A percentile compares a stretch with the other conserved stretches of the same genome.
Evolutionary conservation across 2,329 filamentous ascomycete genomes (phyloP).

Genomic region (Grosmannia huntii): DNA sequence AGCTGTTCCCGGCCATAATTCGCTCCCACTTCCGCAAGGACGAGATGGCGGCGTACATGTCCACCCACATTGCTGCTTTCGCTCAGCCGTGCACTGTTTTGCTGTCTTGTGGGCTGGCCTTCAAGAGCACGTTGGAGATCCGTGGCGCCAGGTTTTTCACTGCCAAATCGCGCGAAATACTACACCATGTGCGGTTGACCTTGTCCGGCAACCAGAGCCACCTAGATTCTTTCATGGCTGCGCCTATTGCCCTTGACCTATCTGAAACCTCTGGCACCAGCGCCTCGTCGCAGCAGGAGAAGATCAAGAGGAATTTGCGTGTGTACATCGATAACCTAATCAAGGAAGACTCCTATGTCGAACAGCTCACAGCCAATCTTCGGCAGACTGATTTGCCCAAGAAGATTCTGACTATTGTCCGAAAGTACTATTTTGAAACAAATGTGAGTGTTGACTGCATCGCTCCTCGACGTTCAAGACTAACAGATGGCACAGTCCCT

Average conservation of each 20-base stretch:
- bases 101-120: constrained; percentile 33
- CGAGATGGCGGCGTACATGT: constrained; percentile 33
- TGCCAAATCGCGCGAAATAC: constrained; percentile 30
- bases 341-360: constrained; percentile 32
- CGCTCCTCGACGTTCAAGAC: background rate
- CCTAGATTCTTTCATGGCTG: constrained; percentile 28
- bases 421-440: constrained; percentile 31
- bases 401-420: constrained; percentile 33
- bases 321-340: constrained; percentile 37
- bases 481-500: constrained; percentile 20
- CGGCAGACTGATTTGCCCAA: constrained; percentile 31
- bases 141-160: constrained; percentile 37
- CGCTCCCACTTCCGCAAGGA: constrained; percentile 37
- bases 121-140: constrained; percentile 32
- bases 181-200: constrained; percentile 38
- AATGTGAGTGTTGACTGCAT: constrained; percentile 21
- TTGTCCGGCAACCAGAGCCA: constrained; percentile 23
- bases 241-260: constrained; percentile 38
- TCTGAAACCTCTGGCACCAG: constrained; percentile 22
- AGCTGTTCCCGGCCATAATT: constrained; percentile 40
- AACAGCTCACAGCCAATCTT: constrained; percentile 36
- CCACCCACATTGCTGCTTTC: constrained; percentile 35
- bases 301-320: constrained; percentile 28
- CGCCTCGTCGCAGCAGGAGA: constrained; percentile 27
- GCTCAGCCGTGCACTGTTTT: constrained; percentile 29